These are phyloP conservation scores for Rubia occidens DNA, from an alignment of 305 asterid species.

Conservation along the genomic window DNA sequence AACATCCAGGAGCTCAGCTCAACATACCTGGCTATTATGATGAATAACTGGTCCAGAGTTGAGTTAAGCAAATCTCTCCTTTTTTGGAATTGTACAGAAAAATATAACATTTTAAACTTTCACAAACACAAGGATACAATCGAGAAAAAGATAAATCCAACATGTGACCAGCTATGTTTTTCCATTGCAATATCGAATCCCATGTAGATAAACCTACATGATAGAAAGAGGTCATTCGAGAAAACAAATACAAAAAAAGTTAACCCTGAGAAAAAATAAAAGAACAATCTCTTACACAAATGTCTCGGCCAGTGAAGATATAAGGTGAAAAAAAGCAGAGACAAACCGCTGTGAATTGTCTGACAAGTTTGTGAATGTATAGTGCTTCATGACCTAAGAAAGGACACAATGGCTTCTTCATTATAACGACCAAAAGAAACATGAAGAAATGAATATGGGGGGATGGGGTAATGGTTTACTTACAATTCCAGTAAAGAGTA, in stretches of 20 bases:
- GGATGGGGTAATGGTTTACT: constrained; percentile 28
- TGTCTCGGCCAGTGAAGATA: constrained; percentile 96
- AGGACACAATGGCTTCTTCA: constrained; percentile 14
- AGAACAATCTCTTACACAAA: constrained; percentile 57
- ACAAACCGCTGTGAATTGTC: constrained; percentile 93
- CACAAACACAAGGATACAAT: constrained; percentile 64
- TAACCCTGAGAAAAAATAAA: constrained; percentile 3
- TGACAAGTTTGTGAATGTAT: constrained; percentile 77
- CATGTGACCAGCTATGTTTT: constrained; percentile 95
- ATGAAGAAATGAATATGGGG: constrained; percentile 12
- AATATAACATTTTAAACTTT: constrained; percentile 16
- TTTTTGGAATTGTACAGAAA: not conserved
- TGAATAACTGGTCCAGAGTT: constrained; percentile 53
- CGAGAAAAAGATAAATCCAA: constrained; percentile 95
- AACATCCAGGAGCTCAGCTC: constrained; percentile 9
- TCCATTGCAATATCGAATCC: constrained; percentile 99
- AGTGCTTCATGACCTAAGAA: constrained; percentile 92
- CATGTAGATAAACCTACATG: constrained; percentile 92
- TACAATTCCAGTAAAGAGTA: constrained; percentile 96
- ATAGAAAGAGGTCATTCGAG: constrained; percentile 11
- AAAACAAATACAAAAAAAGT: constrained; percentile 8
- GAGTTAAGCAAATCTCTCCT: constrained; percentile 41
- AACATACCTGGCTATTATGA: constrained; percentile 84
- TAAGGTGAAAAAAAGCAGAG: constrained; percentile 89
- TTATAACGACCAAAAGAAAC: constrained; percentile 17